Evolutionary conservation across 768 basidiomycete species (phyloP).

Genomic region (Suillus subluteus): DNA sequence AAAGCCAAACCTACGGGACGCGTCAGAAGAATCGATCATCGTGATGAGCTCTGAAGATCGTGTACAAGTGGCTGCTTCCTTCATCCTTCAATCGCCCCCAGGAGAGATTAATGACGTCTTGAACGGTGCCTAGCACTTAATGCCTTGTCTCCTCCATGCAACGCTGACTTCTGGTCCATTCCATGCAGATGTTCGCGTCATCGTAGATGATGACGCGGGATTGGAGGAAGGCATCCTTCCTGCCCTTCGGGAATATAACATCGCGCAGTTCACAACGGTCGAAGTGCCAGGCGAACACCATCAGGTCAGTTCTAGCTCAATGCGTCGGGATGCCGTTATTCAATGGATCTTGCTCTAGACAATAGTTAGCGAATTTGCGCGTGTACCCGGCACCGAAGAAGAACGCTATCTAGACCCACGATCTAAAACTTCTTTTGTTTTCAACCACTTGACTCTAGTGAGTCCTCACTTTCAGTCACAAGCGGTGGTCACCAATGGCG

Average conservation of each 20-base stretch:
- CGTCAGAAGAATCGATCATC: background rate
- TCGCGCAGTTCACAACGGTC: slow-evolving; percentile 84
- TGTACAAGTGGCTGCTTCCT: slow-evolving; percentile 71
- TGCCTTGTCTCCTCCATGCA: slow-evolving; percentile 9
- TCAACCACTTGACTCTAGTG: slow-evolving; percentile 87
- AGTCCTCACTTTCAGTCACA: slow-evolving; percentile 31
- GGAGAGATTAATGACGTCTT: slow-evolving; percentile 98
- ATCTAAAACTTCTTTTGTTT: slow-evolving; percentile 74
- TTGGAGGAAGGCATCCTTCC: slow-evolving; percentile 79
- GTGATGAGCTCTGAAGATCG: slow-evolving; percentile 66
- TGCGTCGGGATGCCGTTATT: slow-evolving; percentile 6
- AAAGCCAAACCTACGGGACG: background rate
- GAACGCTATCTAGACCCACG: slow-evolving; percentile 86
- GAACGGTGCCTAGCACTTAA: slow-evolving; percentile 58
- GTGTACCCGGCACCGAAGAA: slow-evolving; percentile 46
- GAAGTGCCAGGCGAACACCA: slow-evolving; percentile 80
- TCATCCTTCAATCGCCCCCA: slow-evolving; percentile 89
- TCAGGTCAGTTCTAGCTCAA: slow-evolving; percentile 54
- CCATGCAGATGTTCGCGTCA: slow-evolving; percentile 80
- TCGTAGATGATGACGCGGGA: slow-evolving; percentile 85
- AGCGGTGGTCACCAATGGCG: slow-evolving; percentile 15
- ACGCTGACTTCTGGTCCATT: slow-evolving; percentile 15
- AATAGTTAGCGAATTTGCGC: slow-evolving; percentile 77
- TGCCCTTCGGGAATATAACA: slow-evolving; percentile 82
- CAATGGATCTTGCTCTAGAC: slow-evolving; percentile 50